These are phyloP conservation scores for Diutina siamensis DNA, from an alignment of 1,139 yeast species.

Conservation along the genomic window DNA sequence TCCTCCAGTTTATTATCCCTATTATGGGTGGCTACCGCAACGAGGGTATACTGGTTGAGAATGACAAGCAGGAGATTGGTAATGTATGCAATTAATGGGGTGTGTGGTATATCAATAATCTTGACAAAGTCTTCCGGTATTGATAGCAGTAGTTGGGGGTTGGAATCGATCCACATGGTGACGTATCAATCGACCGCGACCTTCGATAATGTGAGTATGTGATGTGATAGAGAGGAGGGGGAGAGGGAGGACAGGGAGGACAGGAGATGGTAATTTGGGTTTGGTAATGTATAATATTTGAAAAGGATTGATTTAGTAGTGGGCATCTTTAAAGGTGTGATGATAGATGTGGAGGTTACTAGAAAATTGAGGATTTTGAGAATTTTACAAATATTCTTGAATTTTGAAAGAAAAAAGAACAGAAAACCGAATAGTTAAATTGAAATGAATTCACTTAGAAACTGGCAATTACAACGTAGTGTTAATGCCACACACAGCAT, in stretches of 20 bases:
- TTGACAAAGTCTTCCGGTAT: constrained; percentile 1
- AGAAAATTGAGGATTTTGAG: too few species aligned
- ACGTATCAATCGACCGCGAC: background rate
- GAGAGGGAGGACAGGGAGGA: background rate
- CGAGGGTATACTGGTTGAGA: background rate
- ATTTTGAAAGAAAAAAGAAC: too few species aligned
- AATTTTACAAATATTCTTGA: too few species aligned
- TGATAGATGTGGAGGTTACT: too few species aligned
- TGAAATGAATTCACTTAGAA: too few species aligned
- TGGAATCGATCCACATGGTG: constrained; percentile 4
- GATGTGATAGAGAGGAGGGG: background rate
- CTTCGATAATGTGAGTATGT: background rate
- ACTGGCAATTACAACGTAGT: too few species aligned
- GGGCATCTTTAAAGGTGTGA: too few species aligned
- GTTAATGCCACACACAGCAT: too few species aligned
- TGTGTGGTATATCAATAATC: constrained; percentile 2
- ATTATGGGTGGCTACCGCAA: background rate
- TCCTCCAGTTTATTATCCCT: background rate
- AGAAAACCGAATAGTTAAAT: too few species aligned
- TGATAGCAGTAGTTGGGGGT: constrained; percentile 5
- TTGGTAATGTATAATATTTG: too few species aligned
- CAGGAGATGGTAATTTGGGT: background rate
- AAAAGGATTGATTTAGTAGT: too few species aligned
- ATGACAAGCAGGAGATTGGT: background rate
- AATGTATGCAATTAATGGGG: background rate